Evolutionary conservation across 2,329 filamentous ascomycete species (phyloP).

Genomic region (Pseudocercospora ulei): DNA sequence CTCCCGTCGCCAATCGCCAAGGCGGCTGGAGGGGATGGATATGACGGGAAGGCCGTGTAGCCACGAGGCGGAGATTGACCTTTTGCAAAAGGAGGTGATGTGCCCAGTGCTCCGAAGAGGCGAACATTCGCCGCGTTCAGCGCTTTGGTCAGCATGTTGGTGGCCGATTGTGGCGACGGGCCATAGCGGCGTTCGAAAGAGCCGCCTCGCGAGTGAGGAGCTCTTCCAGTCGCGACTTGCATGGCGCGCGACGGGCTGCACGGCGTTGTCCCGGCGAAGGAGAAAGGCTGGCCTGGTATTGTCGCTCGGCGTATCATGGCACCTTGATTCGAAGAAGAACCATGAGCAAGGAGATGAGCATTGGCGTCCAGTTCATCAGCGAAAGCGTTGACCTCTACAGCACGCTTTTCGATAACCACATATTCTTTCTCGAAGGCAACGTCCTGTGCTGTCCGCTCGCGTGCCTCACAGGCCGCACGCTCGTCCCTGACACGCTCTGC

Average conservation of each 20-base stretch:
- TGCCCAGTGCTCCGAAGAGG: conserved; percentile 57
- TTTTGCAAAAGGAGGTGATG: conserved; percentile 51
- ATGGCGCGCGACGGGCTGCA: conserved; percentile 62
- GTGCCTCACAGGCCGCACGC: conserved; percentile 38
- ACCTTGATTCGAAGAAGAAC: conserved; percentile 44
- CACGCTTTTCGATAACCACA: conserved; percentile 86
- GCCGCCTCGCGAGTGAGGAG: conserved; percentile 62
- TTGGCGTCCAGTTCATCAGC: conserved; percentile 80
- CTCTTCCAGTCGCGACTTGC: conserved; percentile 60
- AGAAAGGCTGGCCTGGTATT: conserved; percentile 61
- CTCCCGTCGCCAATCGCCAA: conserved; percentile 54
- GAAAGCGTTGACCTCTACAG: conserved; percentile 93
- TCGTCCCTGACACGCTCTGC: conserved; percentile 16
- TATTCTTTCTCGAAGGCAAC: conserved; percentile 88
- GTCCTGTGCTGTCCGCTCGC: conserved; percentile 67
- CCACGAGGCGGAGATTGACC: conserved; percentile 64
- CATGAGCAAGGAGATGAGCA: conserved; percentile 39
- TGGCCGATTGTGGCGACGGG: conserved; percentile 62
- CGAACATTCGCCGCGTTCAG: conserved; percentile 83
- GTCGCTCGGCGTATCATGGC: conserved; percentile 66
- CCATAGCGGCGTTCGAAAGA: conserved; percentile 77
- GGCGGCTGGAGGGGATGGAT: conserved; percentile 60
- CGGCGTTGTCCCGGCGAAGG: conserved; percentile 56
- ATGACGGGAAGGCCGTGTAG: conserved; percentile 74
- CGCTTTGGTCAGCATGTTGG: conserved; percentile 87